phyloP scores from a whole-genome alignment of 2,329 filamentous ascomycete genomes.

The Cladosporium sp. region DNA sequence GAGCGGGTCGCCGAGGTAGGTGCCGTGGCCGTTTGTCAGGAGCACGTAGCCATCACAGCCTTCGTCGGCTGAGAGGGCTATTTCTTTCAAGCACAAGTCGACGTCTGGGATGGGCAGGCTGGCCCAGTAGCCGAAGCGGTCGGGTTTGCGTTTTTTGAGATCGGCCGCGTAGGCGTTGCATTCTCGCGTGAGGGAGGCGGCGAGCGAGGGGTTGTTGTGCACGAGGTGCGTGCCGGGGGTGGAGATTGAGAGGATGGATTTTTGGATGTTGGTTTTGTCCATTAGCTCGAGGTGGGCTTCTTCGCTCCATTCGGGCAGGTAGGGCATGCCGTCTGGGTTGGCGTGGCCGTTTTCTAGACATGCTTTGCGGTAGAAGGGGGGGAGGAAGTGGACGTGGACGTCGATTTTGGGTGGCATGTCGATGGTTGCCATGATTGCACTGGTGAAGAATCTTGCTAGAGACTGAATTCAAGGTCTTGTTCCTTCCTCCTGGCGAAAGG shows the following conservation, averaged over 20 bases:
- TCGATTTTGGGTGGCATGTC: constrained; percentile 36
- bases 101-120: constrained; percentile 50
- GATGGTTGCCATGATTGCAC: background rate
- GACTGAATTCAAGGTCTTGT: no score
- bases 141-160: constrained; percentile 34
- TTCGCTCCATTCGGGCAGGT: constrained; percentile 39
- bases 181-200: constrained; percentile 35
- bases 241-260: constrained; percentile 52
- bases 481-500: no score
- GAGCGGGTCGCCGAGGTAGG: constrained; percentile 46
- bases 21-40: constrained; percentile 49
- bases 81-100: constrained; percentile 43
- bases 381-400: constrained; percentile 46
- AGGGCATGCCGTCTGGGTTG: constrained; percentile 48
- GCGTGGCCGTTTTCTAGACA: constrained; percentile 38
- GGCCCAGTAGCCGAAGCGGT: constrained; percentile 50
- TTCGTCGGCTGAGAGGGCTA: constrained; percentile 39
- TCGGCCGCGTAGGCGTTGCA: constrained; percentile 39
- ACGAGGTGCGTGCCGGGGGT: constrained; percentile 49
- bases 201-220: constrained; percentile 34
- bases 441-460: no score
- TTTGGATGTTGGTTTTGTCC: constrained; percentile 44
- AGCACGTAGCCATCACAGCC: constrained; percentile 50
- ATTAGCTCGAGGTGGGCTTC: constrained; percentile 48
- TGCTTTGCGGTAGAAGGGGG: constrained; percentile 38